These are phyloP conservation scores for Tardiomyces blankii DNA, from an alignment of 1,139 yeast species.

Conservation along the genomic window DNA sequence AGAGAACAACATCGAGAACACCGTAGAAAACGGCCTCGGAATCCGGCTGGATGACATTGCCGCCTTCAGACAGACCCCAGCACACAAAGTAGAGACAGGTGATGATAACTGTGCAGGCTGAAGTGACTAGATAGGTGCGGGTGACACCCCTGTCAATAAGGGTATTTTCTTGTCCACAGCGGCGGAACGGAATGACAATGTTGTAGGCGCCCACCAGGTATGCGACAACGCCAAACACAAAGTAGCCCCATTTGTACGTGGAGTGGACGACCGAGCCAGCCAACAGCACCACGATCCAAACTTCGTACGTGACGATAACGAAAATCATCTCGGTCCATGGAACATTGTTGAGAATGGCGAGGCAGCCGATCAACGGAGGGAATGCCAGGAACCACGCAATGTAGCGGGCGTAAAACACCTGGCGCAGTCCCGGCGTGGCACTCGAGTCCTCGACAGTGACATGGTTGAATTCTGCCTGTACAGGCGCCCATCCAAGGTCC, in stretches of 20 bases:
- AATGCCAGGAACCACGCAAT: slow-evolving; percentile 59
- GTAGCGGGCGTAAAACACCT: slow-evolving; percentile 53
- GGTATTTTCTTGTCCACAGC: slow-evolving; percentile 9
- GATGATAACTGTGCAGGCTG: slow-evolving; percentile 28
- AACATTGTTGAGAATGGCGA: slow-evolving; percentile 37
- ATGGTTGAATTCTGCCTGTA: slow-evolving; percentile 46
- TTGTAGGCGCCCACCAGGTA: slow-evolving; percentile 14
- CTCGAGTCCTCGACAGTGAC: slow-evolving; percentile 27
- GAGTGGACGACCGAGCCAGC: slow-evolving; percentile 45
- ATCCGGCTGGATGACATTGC: slow-evolving; percentile 53
- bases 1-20: slow-evolving; percentile 38
- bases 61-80: slow-evolving; percentile 62
- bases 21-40: slow-evolving; percentile 61
- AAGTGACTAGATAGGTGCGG: slow-evolving; percentile 7
- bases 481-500: slow-evolving; percentile 51
- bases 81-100: slow-evolving; percentile 43
- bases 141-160: slow-evolving; percentile 6
- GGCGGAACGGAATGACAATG: slow-evolving; percentile 12
- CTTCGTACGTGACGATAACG: slow-evolving; percentile 36
- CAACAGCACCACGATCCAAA: slow-evolving; percentile 42
- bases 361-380: slow-evolving; percentile 41
- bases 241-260: slow-evolving; percentile 60
- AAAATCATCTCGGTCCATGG: slow-evolving; percentile 28
- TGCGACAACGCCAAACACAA: slow-evolving; percentile 29
- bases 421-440: slow-evolving; percentile 34